Evolutionary conservation across 371 early-diverging fungal species (phyloP).

Genomic region (Actinomortierella ambigua): DNA sequence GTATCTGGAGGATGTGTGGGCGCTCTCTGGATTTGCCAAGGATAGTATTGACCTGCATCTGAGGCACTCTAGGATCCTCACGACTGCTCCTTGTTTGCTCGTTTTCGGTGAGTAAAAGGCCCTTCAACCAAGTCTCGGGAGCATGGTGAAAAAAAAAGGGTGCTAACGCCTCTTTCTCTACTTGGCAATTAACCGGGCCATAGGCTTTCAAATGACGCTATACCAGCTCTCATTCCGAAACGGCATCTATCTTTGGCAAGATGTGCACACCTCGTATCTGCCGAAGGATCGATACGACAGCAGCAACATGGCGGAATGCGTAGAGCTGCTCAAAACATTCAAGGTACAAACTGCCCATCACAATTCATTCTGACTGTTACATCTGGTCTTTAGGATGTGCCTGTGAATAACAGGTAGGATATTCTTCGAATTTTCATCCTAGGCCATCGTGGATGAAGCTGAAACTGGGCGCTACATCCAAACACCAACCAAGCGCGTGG

Average conservation of each 20-base stretch:
- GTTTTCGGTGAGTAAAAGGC: background rate
- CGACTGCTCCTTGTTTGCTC: background rate
- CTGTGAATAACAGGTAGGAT: no score
- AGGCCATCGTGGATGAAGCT: background rate
- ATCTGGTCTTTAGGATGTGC: no score
- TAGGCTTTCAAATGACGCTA: conserved; percentile 3
- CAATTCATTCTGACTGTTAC: no score
- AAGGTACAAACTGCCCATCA: no score
- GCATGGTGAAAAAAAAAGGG: no score
- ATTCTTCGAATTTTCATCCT: no score
- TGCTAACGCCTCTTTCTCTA: background rate
- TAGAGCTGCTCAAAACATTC: conserved; percentile 2
- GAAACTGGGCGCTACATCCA: conserved; percentile 7
- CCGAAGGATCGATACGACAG: conserved; percentile 1
- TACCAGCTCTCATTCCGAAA: background rate
- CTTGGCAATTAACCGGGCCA: no score
- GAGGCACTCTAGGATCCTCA: background rate
- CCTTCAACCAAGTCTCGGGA: no score
- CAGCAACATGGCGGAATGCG: background rate
- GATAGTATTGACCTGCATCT: conserved; percentile 1
- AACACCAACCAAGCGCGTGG: conserved; percentile 6
- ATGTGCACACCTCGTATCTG: background rate
- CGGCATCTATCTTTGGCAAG: conserved; percentile 1
- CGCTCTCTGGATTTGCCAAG: conserved; percentile 4
- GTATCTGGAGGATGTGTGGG: conserved; percentile 23